These are phyloP conservation scores for Ehretia macrophylla DNA, from an alignment of 257 asterid genomes.

Conservation along the genomic window DNA sequence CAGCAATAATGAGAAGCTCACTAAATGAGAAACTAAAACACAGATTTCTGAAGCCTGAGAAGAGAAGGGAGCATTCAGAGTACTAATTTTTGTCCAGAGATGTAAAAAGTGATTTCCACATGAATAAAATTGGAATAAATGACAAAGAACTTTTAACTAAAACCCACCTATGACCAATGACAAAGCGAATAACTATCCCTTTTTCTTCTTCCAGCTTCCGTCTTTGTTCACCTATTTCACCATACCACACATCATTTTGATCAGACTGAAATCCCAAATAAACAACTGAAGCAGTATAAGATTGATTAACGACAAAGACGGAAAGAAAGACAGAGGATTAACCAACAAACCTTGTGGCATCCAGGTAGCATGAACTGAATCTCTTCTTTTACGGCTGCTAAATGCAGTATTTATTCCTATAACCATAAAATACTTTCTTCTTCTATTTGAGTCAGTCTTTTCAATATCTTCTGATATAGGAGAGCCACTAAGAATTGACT, in stretches of 20 bases:
- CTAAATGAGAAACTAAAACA: too few relatives aligned
- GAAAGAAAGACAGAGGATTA: background rate
- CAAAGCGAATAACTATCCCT: constrained; percentile 6
- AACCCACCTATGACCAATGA: constrained; percentile 3
- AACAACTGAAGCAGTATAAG: too few relatives aligned
- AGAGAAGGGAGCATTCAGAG: too few relatives aligned
- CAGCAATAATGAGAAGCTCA: too few relatives aligned
- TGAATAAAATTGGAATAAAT: background rate
- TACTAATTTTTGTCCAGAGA: too few relatives aligned
- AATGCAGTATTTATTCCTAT: constrained; percentile 86
- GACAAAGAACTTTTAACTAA: background rate
- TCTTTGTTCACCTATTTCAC: constrained; percentile 1
- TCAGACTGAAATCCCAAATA: background rate
- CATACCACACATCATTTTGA: background rate
- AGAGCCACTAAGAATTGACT: constrained; percentile 61
- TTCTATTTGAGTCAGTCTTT: constrained; percentile 26
- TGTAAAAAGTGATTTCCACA: background rate
- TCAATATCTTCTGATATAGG: constrained; percentile 54
- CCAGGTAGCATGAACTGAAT: constrained; percentile 90
- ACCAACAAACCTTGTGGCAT: constrained; percentile 75
- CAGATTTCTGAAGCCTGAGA: too few relatives aligned
- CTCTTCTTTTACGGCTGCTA: constrained; percentile 89
- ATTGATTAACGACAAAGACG: background rate
- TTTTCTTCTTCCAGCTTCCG: constrained; percentile 6
- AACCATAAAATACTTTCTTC: constrained; percentile 67